Percentiles rank a stretch among this genome's conserved stretches.
phyloP scores from a whole-genome alignment of 179 eudicot genomes.

The Actinidia polygama region DNA sequence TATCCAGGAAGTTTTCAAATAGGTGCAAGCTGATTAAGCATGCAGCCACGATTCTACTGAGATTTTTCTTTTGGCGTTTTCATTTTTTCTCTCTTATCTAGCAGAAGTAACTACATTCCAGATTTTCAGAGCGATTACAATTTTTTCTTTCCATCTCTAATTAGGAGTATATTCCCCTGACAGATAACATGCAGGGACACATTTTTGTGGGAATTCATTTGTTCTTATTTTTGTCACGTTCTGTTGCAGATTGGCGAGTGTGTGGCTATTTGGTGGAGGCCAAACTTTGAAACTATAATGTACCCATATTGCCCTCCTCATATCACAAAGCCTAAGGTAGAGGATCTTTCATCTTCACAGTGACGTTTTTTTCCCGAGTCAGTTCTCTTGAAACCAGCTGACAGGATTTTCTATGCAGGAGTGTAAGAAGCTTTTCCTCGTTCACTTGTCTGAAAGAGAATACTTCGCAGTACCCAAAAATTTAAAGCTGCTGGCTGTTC shows the following conservation, averaged over 20 bases:
- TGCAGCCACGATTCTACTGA: too few relatives aligned
- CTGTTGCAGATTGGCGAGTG: conserved; percentile 87
- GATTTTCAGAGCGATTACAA: not conserved
- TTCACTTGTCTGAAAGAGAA: conserved; percentile 81
- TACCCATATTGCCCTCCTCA: conserved; percentile 97
- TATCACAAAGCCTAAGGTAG: conserved; percentile 91
- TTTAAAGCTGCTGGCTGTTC: conserved; percentile 88
- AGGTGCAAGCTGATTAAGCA: not conserved
- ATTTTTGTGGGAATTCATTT: not conserved
- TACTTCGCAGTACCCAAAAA: conserved; percentile 90
- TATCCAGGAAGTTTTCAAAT: not conserved
- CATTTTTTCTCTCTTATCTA: not conserved
- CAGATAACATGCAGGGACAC: not conserved
- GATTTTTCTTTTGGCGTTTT: too few relatives aligned
- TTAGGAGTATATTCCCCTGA: not conserved
- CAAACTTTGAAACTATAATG: conserved; percentile 85
- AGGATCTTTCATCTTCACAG: not conserved
- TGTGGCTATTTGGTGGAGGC: conserved; percentile 96
- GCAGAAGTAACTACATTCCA: conserved; percentile 1
- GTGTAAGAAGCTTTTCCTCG: conserved; percentile 83
- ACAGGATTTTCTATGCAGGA: conserved; percentile 56
- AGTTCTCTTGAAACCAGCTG: not conserved
- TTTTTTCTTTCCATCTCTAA: not conserved
- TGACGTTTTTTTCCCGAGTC: not conserved
- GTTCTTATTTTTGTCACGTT: not conserved